These are phyloP conservation scores for Phytophthora meadii DNA, from an alignment of 352 stramenopile genomes.

Conservation along the genomic window DNA sequence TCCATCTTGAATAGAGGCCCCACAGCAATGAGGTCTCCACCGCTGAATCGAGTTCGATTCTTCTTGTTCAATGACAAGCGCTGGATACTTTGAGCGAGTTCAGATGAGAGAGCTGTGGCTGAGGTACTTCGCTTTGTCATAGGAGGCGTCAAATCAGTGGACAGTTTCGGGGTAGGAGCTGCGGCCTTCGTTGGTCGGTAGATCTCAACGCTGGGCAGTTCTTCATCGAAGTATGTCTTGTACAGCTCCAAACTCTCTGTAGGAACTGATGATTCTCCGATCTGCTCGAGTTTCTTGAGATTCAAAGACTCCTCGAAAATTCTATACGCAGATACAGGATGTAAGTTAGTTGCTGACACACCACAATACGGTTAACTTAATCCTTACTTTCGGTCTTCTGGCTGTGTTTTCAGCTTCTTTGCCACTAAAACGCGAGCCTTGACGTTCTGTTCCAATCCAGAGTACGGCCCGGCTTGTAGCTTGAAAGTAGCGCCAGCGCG, in stretches of 20 bases:
- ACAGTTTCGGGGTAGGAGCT: background rate
- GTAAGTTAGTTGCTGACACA: background rate
- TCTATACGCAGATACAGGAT: conserved; percentile 25
- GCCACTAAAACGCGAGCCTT: conserved; percentile 82
- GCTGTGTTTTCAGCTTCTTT: conserved; percentile 79
- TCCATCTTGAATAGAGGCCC: conserved; percentile 82
- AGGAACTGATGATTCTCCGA: conserved; percentile 56
- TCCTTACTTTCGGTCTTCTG: conserved; percentile 64
- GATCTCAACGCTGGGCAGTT: conserved; percentile 65
- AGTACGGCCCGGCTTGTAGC: conserved; percentile 74
- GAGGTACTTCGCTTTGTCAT: conserved; percentile 32
- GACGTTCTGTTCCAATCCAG: conserved; percentile 81
- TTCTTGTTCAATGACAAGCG: conserved; percentile 39
- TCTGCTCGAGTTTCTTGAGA: conserved; percentile 71
- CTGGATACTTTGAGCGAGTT: conserved; percentile 41
- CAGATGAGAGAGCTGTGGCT: conserved; percentile 29
- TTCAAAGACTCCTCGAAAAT: conserved; percentile 77
- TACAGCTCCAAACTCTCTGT: conserved; percentile 80
- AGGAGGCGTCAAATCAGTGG: conserved; percentile 29
- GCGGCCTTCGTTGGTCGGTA: conserved; percentile 33
- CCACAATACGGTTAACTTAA: background rate
- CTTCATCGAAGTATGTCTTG: conserved; percentile 83
- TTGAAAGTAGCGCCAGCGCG: conserved; percentile 84
- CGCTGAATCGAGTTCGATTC: conserved; percentile 41
- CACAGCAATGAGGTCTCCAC: conserved; percentile 64